Evolutionary conservation across 2,329 filamentous ascomycete species (phyloP).

Genomic region (Chaetomium sp.): DNA sequence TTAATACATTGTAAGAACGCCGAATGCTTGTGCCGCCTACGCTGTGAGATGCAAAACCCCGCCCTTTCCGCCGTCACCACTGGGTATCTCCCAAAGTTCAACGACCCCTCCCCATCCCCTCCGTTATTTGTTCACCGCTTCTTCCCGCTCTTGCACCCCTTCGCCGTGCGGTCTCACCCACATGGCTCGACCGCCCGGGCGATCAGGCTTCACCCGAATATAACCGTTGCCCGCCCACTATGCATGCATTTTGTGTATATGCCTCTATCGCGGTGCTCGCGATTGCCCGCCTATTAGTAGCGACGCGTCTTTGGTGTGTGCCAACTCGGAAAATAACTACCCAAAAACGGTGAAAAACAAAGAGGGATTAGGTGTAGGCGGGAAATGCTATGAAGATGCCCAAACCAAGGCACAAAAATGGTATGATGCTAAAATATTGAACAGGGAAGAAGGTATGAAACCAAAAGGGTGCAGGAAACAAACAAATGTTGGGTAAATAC

Average conservation of each 20-base stretch:
- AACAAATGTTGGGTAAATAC: conserved; percentile 12
- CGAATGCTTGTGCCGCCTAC: not conserved
- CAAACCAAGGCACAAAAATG: not conserved
- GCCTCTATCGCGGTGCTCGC: not conserved
- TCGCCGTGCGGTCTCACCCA: not conserved
- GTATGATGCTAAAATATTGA: not conserved
- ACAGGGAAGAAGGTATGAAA: not conserved
- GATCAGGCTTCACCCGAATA: conserved; percentile 1
- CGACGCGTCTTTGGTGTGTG: not conserved
- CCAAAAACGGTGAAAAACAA: not conserved
- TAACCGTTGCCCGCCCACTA: not conserved
- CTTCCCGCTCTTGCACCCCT: not conserved
- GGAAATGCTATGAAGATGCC: not conserved
- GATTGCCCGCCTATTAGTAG: not conserved
- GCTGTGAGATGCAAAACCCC: not conserved
- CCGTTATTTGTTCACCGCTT: not conserved
- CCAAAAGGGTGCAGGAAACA: not conserved
- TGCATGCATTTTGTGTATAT: conserved; percentile 1
- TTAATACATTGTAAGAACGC: not conserved
- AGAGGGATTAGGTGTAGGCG: not conserved
- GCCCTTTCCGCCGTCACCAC: not conserved
- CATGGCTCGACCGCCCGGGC: not conserved
- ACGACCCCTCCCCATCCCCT: not conserved
- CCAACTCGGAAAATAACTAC: not conserved
- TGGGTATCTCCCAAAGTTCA: not conserved